These are phyloP conservation scores for Pseudogymnoascus sp. DNA, from an alignment of 2,329 filamentous ascomycete genomes.

Conservation along the genomic window DNA sequence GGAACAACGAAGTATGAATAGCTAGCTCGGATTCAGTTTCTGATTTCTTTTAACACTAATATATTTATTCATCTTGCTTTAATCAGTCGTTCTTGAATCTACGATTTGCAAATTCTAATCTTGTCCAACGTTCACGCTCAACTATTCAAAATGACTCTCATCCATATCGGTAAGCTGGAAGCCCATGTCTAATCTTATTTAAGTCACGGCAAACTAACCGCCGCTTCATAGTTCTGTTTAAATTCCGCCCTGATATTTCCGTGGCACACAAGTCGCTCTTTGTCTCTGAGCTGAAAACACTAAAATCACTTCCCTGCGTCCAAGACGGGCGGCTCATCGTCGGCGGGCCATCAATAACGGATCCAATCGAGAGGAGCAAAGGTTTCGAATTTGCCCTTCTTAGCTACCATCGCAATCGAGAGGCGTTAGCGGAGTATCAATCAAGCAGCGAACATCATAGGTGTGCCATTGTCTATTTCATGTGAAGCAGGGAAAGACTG, in stretches of 20 bases:
- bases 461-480: constrained; percentile 7
- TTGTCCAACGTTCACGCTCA: background rate
- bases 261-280: constrained; percentile 16
- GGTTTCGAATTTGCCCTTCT: constrained; percentile 20
- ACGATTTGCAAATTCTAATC: background rate
- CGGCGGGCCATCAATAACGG: constrained; percentile 19
- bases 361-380: constrained; percentile 18
- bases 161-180: constrained; percentile 17
- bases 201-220: background rate
- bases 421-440: constrained; percentile 19
- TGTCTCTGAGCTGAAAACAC: constrained; percentile 15
- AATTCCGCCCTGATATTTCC: constrained; percentile 15
- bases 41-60: background rate
- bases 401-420: constrained; percentile 18
- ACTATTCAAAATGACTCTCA: constrained; percentile 18
- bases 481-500: constrained; percentile 1
- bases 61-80: background rate
- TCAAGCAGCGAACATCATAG: constrained; percentile 18
- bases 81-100: background rate
- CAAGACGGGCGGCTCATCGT: constrained; percentile 17
- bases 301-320: constrained; percentile 18
- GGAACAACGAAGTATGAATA: background rate
- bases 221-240: constrained; percentile 18
- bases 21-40: background rate
- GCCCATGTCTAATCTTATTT: background rate